These are phyloP conservation scores for Lasiodiplodia theobromae DNA, from an alignment of 2,329 filamentous ascomycete species.

Conservation along the genomic window DNA sequence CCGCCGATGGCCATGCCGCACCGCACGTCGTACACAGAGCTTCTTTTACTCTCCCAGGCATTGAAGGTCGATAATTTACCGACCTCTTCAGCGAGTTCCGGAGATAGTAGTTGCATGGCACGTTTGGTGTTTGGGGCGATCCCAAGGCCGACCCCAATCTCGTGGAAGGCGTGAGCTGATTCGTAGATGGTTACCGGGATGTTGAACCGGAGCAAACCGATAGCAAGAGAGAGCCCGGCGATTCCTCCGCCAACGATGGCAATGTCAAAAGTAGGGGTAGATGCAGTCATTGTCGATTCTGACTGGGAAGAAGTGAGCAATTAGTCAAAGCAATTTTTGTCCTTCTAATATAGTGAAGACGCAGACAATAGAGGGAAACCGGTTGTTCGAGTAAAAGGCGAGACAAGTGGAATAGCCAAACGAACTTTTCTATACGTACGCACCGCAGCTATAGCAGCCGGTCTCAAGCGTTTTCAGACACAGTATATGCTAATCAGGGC, in stretches of 20 bases:
- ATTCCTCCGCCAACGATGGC: conserved; percentile 68
- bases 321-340: too few species aligned
- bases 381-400: too few species aligned
- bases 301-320: too few species aligned
- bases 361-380: too few species aligned
- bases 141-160: conserved; percentile 65
- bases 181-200: conserved; percentile 63
- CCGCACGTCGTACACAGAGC: conserved; percentile 52
- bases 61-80: conserved; percentile 53
- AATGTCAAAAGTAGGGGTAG: conserved; percentile 47
- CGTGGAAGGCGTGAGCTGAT: conserved; percentile 60
- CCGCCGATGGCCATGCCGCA: conserved; percentile 40
- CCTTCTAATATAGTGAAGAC: too few species aligned
- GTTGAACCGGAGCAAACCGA: conserved; percentile 57
- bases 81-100: conserved; percentile 53
- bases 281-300: too few species aligned
- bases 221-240: conserved; percentile 61
- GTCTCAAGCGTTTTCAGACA: too few species aligned
- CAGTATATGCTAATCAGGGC: too few species aligned
- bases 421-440: too few species aligned
- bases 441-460: too few species aligned
- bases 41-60: conserved; percentile 42
- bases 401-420: too few species aligned
- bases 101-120: conserved; percentile 62
- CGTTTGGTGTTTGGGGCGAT: conserved; percentile 63